phyloP scores from a whole-genome alignment of 2,329 filamentous ascomycete species.

The Sclerotinia sclerotiorum region DNA sequence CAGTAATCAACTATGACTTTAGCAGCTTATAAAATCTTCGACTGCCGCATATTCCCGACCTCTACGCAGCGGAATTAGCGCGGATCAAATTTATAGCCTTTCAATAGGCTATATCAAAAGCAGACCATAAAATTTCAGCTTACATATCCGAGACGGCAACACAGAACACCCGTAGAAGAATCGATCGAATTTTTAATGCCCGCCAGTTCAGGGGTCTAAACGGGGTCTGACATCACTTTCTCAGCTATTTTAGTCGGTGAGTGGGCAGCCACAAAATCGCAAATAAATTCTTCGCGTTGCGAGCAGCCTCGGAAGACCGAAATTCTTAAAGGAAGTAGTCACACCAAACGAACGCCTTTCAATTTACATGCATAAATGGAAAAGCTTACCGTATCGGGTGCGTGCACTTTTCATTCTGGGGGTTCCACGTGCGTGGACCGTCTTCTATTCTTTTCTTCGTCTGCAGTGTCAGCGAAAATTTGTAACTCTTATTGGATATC shows the following conservation, averaged over 20 bases:
- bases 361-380: slow-evolving; percentile 2
- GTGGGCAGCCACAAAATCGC: slow-evolving; percentile 2
- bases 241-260: slow-evolving; percentile 21
- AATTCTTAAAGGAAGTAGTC: background rate
- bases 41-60: slow-evolving; percentile 8
- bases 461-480: slow-evolving; percentile 16
- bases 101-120: slow-evolving; percentile 19
- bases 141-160: slow-evolving; percentile 19
- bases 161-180: slow-evolving; percentile 16
- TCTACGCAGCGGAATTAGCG: slow-evolving; percentile 7
- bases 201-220: slow-evolving; percentile 16
- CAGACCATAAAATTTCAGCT: slow-evolving; percentile 11
- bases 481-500: background rate
- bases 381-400: slow-evolving; percentile 14
- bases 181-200: slow-evolving; percentile 10
- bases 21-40: slow-evolving; percentile 4
- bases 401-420: background rate
- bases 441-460: background rate
- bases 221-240: slow-evolving; percentile 7
- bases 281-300: background rate
- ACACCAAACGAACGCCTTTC: slow-evolving; percentile 4
- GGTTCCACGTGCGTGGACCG: slow-evolving; percentile 2
- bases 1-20: slow-evolving; percentile 16
- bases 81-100: slow-evolving; percentile 10
- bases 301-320: background rate